These are phyloP conservation scores for Rostrohypoxylon terebratum DNA, from an alignment of 495 filamentous ascomycete genomes.

Conservation along the genomic window DNA sequence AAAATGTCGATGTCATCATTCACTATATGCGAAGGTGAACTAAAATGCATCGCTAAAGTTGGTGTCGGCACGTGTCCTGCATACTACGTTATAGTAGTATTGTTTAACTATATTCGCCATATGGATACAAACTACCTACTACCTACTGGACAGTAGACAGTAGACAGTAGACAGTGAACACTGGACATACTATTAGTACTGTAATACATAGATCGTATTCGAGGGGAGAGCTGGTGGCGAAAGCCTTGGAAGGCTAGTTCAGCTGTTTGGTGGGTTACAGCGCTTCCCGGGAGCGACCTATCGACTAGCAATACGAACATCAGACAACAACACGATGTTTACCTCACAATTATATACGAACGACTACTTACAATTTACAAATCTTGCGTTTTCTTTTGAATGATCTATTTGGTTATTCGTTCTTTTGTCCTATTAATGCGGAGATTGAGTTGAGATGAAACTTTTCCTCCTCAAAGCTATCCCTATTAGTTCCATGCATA, in stretches of 20 bases:
- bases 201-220: conserved; percentile 40
- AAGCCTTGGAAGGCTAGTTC: conserved; percentile 22
- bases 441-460: conserved; percentile 19
- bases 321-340: conserved; percentile 22
- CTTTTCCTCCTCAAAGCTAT: not conserved
- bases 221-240: conserved; percentile 11
- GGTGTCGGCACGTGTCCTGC: conserved; percentile 34
- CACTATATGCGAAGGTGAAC: conserved; percentile 13
- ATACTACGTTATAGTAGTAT: conserved; percentile 17
- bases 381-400: not conserved
- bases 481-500: not conserved
- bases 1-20: conserved; percentile 26
- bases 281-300: not conserved
- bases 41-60: conserved; percentile 31
- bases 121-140: conserved; percentile 6
- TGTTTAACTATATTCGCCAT: conserved; percentile 20
- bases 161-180: no score
- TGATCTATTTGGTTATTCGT: not conserved
- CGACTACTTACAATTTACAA: conserved; percentile 14
- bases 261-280: conserved; percentile 34
- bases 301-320: conserved; percentile 27
- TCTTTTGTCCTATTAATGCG: not conserved
- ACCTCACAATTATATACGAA: conserved; percentile 12
- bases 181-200: no score
- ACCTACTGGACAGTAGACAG: conserved; percentile 4